phyloP scores from a whole-genome alignment of 176 grass and related monocot species.

The Cenchrus purpureus region DNA sequence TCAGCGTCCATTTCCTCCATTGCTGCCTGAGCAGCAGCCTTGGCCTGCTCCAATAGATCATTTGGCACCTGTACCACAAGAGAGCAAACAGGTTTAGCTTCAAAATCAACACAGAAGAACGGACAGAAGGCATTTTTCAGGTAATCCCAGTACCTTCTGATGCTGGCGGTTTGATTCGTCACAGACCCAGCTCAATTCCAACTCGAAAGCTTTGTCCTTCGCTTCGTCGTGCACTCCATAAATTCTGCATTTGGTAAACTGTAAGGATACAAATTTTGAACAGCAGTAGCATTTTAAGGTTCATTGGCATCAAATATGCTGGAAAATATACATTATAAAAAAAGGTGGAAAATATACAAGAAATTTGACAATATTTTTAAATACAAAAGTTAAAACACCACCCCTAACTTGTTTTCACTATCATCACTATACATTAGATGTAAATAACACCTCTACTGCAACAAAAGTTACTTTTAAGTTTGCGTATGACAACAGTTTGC shows the following conservation, averaged over 20 bases:
- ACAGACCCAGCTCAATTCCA: slow-evolving; percentile 92
- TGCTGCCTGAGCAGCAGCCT: slow-evolving; percentile 66
- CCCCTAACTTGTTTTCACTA: background rate
- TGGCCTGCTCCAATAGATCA: slow-evolving; percentile 65
- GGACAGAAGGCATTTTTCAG: background rate
- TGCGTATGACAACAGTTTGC: background rate
- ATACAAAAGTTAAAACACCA: background rate
- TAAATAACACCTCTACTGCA: background rate
- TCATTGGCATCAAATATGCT: background rate
- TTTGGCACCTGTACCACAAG: slow-evolving; percentile 63
- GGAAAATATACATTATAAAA: background rate
- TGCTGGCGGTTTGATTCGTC: slow-evolving; percentile 82
- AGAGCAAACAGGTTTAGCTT: slow-evolving; percentile 1
- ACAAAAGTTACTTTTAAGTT: background rate
- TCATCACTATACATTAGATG: background rate
- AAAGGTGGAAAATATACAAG: background rate
- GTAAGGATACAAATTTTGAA: background rate
- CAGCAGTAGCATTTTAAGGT: slow-evolving; percentile 25
- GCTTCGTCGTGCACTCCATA: slow-evolving; percentile 89
- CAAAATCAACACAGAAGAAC: background rate
- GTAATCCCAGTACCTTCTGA: slow-evolving; percentile 63
- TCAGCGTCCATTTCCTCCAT: slow-evolving; percentile 89
- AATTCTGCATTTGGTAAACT: slow-evolving; percentile 55
- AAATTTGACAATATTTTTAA: background rate
- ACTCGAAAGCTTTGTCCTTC: slow-evolving; percentile 85